phyloP scores from a whole-genome alignment of 2,329 filamentous ascomycete species.

The Neopestalotiopsis clavispora region DNA sequence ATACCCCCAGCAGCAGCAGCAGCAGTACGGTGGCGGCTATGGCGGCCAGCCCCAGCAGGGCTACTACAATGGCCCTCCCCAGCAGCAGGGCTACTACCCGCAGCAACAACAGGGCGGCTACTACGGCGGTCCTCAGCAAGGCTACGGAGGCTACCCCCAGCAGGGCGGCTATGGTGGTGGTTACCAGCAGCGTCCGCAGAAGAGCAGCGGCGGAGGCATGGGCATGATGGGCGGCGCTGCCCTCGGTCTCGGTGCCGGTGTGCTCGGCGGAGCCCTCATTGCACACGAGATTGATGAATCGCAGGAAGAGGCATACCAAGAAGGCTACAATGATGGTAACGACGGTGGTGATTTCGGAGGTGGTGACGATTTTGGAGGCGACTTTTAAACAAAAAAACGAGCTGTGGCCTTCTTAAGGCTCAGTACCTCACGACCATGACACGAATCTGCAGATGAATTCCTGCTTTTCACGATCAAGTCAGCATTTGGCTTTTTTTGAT shows the following conservation, averaged over 20 bases:
- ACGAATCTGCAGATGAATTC: slow-evolving; percentile 43
- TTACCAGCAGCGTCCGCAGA: slow-evolving; percentile 33
- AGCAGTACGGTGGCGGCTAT: slow-evolving; percentile 24
- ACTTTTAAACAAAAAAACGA: slow-evolving; percentile 10
- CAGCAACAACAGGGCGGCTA: slow-evolving; percentile 26
- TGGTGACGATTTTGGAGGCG: slow-evolving; percentile 31
- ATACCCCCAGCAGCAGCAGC: slow-evolving; percentile 36
- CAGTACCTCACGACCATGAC: not conserved
- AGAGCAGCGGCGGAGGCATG: slow-evolving; percentile 56
- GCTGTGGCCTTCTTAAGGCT: not conserved
- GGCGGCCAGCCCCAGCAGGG: slow-evolving; percentile 31
- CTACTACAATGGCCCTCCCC: slow-evolving; percentile 26
- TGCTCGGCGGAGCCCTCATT: slow-evolving; percentile 78
- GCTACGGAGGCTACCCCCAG: slow-evolving; percentile 47
- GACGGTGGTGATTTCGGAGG: slow-evolving; percentile 41
- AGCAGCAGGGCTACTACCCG: slow-evolving; percentile 32
- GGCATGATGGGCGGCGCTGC: slow-evolving; percentile 77
- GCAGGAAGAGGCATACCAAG: slow-evolving; percentile 62
- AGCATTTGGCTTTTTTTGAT: not conserved
- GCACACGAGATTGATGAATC: slow-evolving; percentile 69
- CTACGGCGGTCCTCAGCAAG: slow-evolving; percentile 36
- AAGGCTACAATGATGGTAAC: slow-evolving; percentile 52
- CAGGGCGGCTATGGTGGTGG: slow-evolving; percentile 22
- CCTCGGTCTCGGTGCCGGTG: slow-evolving; percentile 79
- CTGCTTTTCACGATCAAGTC: not conserved